Evolutionary conservation across 306 rosid genomes (phyloP), one percentile per base, ranked within the genome.

Genomic region (Malus sieversii): DNA sequence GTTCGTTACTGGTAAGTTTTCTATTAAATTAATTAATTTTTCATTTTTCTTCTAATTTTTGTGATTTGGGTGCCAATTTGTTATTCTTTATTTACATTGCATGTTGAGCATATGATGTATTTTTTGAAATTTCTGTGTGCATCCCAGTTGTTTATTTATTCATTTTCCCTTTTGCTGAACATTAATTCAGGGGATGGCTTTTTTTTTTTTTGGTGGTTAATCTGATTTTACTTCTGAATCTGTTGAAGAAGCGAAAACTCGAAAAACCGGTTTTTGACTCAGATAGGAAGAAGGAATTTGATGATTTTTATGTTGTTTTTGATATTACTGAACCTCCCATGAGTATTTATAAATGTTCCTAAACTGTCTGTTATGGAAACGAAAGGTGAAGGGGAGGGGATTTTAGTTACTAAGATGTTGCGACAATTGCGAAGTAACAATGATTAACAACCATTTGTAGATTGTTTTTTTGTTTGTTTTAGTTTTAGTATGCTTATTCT

Each of bases 1-100:
- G 95, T 90, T 75, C 97, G 91, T 5, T 94, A 94, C 88, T 94
- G 98, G 97, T 94, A 82, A 14, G 88, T 77, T 71, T 12, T 59
- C 76, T 14, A 22, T 19, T 1, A 22, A 30, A 30, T 3, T 16
- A 27, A 61, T 25, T 2, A 42, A n/a, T 48, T 20, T 66, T 71
- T 68, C 16, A 33, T 81, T 62, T 57, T 35, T 59, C 78, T 13
- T n/a, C 19, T 14, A 11, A 62, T 22, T 32, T 27, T 20, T 67
- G 53, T 14, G 40, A 46, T 55, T 72, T 58, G 75, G 6, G 20
- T 71, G 29, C 9, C 25, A 8, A 6, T 23, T 23, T 72, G 29
- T 8, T 59, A 5, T 61, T 27, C 20, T 73, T 18, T 55, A 52
- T 55, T 33, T 67, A 67, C 71, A 67, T 4, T 22, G 29, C 18